These are phyloP conservation scores for Eucalyptus erythrocorys DNA, from an alignment of 345 rosid genomes.

Conservation along the genomic window DNA sequence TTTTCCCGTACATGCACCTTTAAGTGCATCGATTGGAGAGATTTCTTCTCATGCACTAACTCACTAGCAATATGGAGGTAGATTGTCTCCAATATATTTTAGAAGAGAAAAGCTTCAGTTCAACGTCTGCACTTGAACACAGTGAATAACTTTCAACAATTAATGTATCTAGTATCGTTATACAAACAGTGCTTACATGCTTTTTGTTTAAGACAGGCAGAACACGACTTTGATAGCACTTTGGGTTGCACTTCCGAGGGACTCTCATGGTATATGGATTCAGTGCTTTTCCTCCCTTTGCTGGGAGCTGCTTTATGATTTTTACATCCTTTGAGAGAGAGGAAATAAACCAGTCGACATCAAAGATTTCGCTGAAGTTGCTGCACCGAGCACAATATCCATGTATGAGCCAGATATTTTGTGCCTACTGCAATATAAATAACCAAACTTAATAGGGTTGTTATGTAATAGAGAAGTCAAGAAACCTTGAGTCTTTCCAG, in stretches of 20 bases:
- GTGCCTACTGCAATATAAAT: not conserved
- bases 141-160: not conserved
- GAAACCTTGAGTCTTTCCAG: slow-evolving; percentile 85
- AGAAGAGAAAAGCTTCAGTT: not conserved
- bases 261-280: slow-evolving; percentile 55
- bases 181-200: slow-evolving; percentile 22
- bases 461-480: not conserved
- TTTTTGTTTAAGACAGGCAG: slow-evolving; percentile 42
- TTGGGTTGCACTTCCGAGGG: slow-evolving; percentile 77
- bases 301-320: slow-evolving; percentile 63
- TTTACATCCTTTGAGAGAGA: slow-evolving; percentile 52
- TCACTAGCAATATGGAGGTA: not conserved
- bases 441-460: not conserved
- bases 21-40: not conserved
- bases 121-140: not conserved
- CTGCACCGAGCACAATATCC: slow-evolving; percentile 35
- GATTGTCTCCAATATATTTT: not conserved
- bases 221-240: slow-evolving; percentile 38
- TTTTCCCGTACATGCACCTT: not conserved
- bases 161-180: not conserved
- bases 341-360: slow-evolving; percentile 72
- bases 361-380: slow-evolving; percentile 67
- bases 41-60: not conserved
- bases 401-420: not conserved
- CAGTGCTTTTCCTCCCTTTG: slow-evolving; percentile 30